phyloP scores from a whole-genome alignment of 78 protist species.

The Creolimax fragrantissima region DNA sequence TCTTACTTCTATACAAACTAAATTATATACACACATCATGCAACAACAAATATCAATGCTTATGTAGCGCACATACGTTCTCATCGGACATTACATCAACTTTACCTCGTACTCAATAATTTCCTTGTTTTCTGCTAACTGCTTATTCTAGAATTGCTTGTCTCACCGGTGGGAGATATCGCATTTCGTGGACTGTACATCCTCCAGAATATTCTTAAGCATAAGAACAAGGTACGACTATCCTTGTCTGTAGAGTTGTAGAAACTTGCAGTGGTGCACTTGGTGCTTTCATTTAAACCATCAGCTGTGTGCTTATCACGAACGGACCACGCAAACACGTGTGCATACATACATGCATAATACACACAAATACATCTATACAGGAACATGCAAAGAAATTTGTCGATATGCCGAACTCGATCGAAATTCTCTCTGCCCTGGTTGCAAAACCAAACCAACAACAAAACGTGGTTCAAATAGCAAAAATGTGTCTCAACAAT shows the following conservation, averaged over 20 bases:
- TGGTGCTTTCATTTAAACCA: background rate
- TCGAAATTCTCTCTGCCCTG: background rate
- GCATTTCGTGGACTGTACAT: no score
- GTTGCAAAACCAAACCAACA: background rate
- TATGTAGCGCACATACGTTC: background rate
- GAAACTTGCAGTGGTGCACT: background rate
- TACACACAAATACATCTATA: background rate
- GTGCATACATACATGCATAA: no score
- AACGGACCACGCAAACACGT: no score
- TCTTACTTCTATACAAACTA: background rate
- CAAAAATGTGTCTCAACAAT: background rate
- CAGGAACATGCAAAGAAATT: background rate
- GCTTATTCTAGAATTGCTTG: no score
- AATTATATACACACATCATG: background rate
- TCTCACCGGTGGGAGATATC: no score
- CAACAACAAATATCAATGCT: background rate
- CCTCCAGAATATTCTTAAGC: background rate
- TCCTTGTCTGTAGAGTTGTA: background rate
- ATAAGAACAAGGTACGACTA: no score
- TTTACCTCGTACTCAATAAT: no score
- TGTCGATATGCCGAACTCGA: background rate
- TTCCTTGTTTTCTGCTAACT: no score
- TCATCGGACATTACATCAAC: background rate
- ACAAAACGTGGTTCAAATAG: background rate
- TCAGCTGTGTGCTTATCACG: no score